phyloP scores from a whole-genome alignment of 1,139 yeast species.

The Debaryomycetaceae sp. region DNA sequence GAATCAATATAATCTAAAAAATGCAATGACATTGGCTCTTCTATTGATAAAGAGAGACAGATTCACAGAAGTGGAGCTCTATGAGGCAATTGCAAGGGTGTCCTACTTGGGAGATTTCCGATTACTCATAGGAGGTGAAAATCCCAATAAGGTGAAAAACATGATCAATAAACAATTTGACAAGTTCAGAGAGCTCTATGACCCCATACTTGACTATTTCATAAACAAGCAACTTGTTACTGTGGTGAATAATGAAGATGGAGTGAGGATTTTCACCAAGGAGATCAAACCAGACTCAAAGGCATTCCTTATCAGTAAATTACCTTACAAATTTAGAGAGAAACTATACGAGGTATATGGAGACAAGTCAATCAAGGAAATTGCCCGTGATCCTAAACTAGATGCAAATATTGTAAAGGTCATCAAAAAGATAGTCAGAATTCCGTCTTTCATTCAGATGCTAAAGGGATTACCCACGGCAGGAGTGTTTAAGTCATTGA shows the following conservation, averaged over 20 bases:
- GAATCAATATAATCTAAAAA: slow-evolving; percentile 72
- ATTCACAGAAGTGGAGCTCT: slow-evolving; percentile 64
- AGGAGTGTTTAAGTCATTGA: slow-evolving; percentile 67
- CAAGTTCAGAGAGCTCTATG: slow-evolving; percentile 67
- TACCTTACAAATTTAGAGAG: slow-evolving; percentile 53
- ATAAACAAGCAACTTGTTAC: slow-evolving; percentile 17
- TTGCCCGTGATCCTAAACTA: slow-evolving; percentile 22
- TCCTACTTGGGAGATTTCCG: slow-evolving; percentile 92
- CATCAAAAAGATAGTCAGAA: slow-evolving; percentile 58
- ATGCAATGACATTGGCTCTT: slow-evolving; percentile 75
- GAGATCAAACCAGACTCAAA: slow-evolving; percentile 16
- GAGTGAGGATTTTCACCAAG: slow-evolving; percentile 15
- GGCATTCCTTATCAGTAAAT: slow-evolving; percentile 31
- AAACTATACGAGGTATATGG: slow-evolving; percentile 41
- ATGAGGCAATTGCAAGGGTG: slow-evolving; percentile 71
- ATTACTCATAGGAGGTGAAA: slow-evolving; percentile 84
- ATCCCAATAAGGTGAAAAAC: slow-evolving; percentile 82
- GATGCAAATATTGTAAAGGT: slow-evolving; percentile 36
- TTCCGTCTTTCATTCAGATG: slow-evolving; percentile 73
- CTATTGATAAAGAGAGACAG: slow-evolving; percentile 34
- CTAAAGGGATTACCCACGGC: slow-evolving; percentile 85
- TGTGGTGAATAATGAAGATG: slow-evolving; percentile 11
- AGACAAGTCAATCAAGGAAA: slow-evolving; percentile 24
- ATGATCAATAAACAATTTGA: slow-evolving; percentile 76
- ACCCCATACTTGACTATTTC: slow-evolving; percentile 48